Base-by-base conservation (phyloP, 305 asterid species). In the Fraxinus latifolia region DNA sequence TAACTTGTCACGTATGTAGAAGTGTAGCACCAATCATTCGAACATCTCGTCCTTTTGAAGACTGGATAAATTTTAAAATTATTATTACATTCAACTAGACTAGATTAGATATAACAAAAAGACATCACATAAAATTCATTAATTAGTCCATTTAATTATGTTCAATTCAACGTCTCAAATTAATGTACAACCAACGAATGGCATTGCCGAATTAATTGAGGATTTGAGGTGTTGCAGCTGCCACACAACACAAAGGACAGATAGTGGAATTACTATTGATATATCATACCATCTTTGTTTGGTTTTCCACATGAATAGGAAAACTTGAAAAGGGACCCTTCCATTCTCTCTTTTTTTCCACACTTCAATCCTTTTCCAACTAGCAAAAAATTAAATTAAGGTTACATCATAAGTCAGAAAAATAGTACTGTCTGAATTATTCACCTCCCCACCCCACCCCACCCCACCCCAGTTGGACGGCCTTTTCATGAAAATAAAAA, bases 291-390 rank as follows among this genome's bases (percentile, higher is more conserved):
- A 58, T 29, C 80, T 81, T 81, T 87, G 65, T 83, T 62, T 81
- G 77, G 67, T 80, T 82, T 77, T 55, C 78, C 70, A 80, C 58
- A 72, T 33, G 83, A 74, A 80, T 78, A 77, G 83, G 47, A 77
- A 34, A 82, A 36, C 81, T 44, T 78, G 91, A 88, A 88, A 80
- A 29, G 77, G 47, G 89, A 86, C 88, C 85, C 81, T 82, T 82
- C 85, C 6, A 29, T 77, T 82, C 31, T 21, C 80, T 25, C 74
- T 47, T 74, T 11, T 47, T 17, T 25, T 39, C 53, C 77, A 77
- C 68, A 71, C 79, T 77, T 83, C 68, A 74, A 71, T 84, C 74
- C 84, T 29, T 80, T 50, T 67, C 82, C 80, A 80, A 85, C 79
- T 27, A 80, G 82, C 85, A 29, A 68, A 25, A 80, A 83, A 75